Conservation (phyloP, 352 stramenopile genomes). For the Pilasporangium apinafurcum region DNA sequence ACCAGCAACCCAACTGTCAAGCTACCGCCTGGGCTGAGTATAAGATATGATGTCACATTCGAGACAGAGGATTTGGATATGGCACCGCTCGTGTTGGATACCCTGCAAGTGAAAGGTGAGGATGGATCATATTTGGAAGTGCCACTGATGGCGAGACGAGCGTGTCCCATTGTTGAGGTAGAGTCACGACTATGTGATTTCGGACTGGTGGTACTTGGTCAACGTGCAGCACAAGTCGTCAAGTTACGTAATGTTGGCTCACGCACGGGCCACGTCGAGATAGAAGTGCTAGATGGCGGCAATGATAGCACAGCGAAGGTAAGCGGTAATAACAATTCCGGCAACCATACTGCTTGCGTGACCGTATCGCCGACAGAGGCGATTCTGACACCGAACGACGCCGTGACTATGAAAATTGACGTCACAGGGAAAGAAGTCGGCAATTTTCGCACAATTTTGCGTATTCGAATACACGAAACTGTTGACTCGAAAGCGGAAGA, state of each 20-base stretch:
- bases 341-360: too few relatives aligned
- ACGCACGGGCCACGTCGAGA: constrained; percentile 25
- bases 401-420: constrained; percentile 43
- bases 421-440: constrained; percentile 24
- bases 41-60: constrained; percentile 67
- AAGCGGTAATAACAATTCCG: too few relatives aligned
- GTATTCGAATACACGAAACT: constrained; percentile 32
- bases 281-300: constrained; percentile 38
- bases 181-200: constrained; percentile 47
- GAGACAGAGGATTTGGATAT: constrained; percentile 9
- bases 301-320: neutral
- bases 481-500: constrained; percentile 9
- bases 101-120: constrained; percentile 45
- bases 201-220: constrained; percentile 53
- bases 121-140: constrained; percentile 56
- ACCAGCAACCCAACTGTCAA: constrained; percentile 61
- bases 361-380: constrained; percentile 26
- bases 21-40: constrained; percentile 49
- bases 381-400: constrained; percentile 18
- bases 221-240: constrained; percentile 46
- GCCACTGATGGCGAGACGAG: constrained; percentile 42
- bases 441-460: constrained; percentile 31
- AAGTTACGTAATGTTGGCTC: constrained; percentile 45
- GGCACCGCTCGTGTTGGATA: constrained; percentile 51
- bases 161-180: constrained; percentile 53